phyloP scores from a whole-genome alignment of 768 basidiomycete species.

The Phanerochaete sordida region DNA sequence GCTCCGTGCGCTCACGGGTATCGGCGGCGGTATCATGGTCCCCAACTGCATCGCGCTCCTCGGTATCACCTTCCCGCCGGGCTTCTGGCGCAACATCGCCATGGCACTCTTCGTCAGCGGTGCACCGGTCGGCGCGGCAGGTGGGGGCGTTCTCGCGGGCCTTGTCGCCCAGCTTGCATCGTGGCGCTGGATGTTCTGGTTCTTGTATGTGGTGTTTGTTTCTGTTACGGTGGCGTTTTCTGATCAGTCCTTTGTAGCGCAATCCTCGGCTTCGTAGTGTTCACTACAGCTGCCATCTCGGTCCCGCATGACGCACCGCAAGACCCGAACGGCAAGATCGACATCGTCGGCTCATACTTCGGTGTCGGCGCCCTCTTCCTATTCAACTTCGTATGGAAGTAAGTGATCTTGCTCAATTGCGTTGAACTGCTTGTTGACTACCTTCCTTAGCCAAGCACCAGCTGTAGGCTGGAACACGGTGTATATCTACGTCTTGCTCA shows the following conservation, averaged over 20 bases:
- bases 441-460: background rate
- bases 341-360: background rate
- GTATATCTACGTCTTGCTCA: conserved; percentile 8
- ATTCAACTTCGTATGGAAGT: conserved; percentile 12
- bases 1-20: conserved; percentile 2
- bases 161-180: background rate
- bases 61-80: conserved; percentile 6
- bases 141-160: background rate
- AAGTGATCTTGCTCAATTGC: background rate
- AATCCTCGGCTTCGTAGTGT: background rate
- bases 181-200: conserved; percentile 9
- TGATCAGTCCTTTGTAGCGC: background rate
- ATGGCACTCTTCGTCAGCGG: background rate
- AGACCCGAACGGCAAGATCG: background rate
- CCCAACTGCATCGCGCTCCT: conserved; percentile 7
- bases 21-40: conserved; percentile 2
- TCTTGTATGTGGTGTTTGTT: conserved; percentile 3
- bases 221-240: background rate
- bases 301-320: background rate
- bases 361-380: conserved; percentile 5
- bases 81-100: background rate
- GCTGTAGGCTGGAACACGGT: conserved; percentile 3
- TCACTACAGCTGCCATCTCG: background rate
- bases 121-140: background rate
- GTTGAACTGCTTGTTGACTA: background rate